Conservation (phyloP, 2,329 filamentous ascomycete species). For the Grosmannia clavigera region DNA sequence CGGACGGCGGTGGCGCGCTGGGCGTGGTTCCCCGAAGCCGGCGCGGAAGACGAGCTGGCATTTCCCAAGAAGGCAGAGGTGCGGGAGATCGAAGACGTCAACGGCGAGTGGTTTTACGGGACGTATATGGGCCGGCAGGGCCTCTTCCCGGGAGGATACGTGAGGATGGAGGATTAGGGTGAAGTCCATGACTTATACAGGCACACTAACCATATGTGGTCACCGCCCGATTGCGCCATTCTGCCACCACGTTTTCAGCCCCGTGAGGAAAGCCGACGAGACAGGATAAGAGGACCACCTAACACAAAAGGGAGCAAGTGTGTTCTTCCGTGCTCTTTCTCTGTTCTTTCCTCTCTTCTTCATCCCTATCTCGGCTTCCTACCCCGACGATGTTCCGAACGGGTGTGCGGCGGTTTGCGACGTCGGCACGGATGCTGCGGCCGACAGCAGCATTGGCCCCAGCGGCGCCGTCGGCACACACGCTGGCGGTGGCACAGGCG, state of each 20-base stretch:
- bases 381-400: conserved; percentile 52
- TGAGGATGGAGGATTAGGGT: background rate
- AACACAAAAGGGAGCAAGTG: background rate
- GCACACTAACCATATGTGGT: background rate
- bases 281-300: too few relatives aligned
- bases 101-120: conserved; percentile 83
- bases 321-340: background rate
- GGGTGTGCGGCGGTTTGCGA: conserved; percentile 54
- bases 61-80: conserved; percentile 80
- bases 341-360: background rate
- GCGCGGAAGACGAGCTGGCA: conserved; percentile 59
- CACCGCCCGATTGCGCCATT: background rate
- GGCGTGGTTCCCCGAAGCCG: conserved; percentile 62
- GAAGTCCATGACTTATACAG: background rate
- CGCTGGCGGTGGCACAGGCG: conserved; percentile 62
- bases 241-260: background rate
- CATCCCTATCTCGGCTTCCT: background rate
- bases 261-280: background rate
- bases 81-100: conserved; percentile 72
- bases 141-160: conserved; percentile 67
- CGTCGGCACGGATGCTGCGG: conserved; percentile 25
- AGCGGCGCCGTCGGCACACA: conserved; percentile 41
- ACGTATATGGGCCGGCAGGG: conserved; percentile 71
- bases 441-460: conserved; percentile 29
- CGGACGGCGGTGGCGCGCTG: conserved; percentile 53